Evolutionary conservation across 306 rosid genomes (phyloP).

Genomic region (Ammopiptanthus mongolicus): DNA sequence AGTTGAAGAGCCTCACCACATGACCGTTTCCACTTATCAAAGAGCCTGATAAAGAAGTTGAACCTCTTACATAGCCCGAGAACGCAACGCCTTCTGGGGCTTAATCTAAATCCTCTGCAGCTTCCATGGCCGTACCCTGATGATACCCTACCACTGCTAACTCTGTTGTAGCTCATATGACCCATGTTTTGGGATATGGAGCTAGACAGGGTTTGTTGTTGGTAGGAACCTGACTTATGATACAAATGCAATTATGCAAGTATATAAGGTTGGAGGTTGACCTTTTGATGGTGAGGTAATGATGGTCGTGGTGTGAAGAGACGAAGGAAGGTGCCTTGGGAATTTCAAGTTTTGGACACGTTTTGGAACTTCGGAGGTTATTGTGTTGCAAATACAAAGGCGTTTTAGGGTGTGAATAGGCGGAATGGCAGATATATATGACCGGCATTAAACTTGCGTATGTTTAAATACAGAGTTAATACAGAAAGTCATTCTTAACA

Average conservation of each 20-base stretch:
- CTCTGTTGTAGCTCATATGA: conserved; percentile 41
- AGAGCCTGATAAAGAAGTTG: conserved; percentile 39
- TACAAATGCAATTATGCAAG: not conserved
- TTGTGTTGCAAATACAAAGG: conserved; percentile 16
- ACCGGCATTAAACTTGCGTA: not conserved
- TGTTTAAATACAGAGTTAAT: not conserved
- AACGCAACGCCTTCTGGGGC: conserved; percentile 36
- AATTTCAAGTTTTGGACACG: conserved; percentile 19
- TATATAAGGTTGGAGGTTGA: conserved; percentile 20
- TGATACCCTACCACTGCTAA: conserved; percentile 22
- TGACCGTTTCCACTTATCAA: conserved; percentile 35
- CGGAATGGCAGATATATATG: not conserved
- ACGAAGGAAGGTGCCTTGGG: conserved; percentile 24
- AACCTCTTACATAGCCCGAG: conserved; percentile 42
- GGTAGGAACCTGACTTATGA: not conserved
- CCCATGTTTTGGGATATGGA: conserved; percentile 21
- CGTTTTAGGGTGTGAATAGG: conserved; percentile 15
- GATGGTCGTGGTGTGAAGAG: conserved; percentile 16
- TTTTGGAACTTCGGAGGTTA: not conserved
- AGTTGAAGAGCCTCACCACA: conserved; percentile 35
- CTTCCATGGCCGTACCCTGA: conserved; percentile 3
- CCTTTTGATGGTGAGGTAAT: conserved; percentile 33
- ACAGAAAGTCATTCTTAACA: too few species aligned
- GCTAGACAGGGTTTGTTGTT: not conserved
- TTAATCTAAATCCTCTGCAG: conserved; percentile 48